Conservation (phyloP, 192 early-diverging fungal genomes). For the Gigaspora rosea region DNA sequence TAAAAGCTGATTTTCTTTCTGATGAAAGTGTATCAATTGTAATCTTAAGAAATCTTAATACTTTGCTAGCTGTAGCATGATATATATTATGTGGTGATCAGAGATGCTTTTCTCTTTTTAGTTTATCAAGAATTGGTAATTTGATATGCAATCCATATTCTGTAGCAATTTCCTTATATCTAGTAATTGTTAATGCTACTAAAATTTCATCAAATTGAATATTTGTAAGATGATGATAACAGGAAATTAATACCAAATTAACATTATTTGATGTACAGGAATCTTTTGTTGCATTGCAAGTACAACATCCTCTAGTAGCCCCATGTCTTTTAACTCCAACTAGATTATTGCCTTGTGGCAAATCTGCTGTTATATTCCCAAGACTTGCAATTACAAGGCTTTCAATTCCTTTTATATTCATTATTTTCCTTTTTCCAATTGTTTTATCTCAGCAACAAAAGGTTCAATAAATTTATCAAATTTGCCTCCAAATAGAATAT, state of each 20-base stretch:
- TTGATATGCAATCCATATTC: neutral
- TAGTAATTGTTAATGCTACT: neutral
- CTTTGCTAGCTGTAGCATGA: neutral
- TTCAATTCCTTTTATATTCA: neutral
- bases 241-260: neutral
- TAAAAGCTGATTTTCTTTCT: neutral
- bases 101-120: neutral
- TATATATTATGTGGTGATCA: neutral
- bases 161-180: neutral
- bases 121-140: neutral
- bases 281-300: neutral
- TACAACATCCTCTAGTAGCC: neutral
- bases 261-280: neutral
- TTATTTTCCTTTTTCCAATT: neutral
- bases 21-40: neutral
- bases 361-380: neutral
- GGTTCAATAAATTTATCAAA: neutral
- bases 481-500: neutral
- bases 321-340: neutral
- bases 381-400: neutral
- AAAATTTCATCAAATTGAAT: neutral
- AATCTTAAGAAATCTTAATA: neutral
- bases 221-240: neutral
- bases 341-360: constrained; percentile 11
- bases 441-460: neutral